Base-by-base conservation (phyloP, 73 alveolate genomes). In the Symbiodinium natans region DNA sequence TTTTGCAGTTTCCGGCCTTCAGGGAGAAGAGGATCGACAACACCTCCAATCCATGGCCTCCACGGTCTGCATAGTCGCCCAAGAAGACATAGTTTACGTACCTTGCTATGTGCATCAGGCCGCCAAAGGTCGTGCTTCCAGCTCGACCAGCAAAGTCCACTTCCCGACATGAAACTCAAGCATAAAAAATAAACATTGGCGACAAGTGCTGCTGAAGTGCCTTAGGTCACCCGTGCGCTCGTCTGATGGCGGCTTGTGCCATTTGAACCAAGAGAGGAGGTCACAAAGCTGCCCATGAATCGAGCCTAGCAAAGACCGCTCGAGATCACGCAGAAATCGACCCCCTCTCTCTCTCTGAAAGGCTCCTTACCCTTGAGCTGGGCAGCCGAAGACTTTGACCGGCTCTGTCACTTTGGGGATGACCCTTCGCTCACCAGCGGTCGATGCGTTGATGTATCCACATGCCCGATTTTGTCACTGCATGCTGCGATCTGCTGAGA, bases 231-330 rank as follows among this genome's bases (percentile, higher is more conserved):
- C 95, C 15, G 19, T 31, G 41, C 41, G 56, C 94, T 31, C 74
- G 3, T 63, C 95, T 36, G 42, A 34, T 8, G 95, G 95, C 11
- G 86, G 95, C 48, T 39, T 39, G 46, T 89, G 95, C 95, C 95
- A 89, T 36, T 89, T 89, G 71, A 89, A 89, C 34, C 75, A 83
- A 11, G 95, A 89, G 73, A 89, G 77, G 43, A 89, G 54, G 39
- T 89, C 95, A 56, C 87, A 63, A n/a, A 89, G 41, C 86, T 89
- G 95, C n/a, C 95, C 95, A 41, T 89, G 95, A n/a, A 89, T 73
- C 4, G 95, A 82, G 27, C 95, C 94, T 87, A 71, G 74, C 21
- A 17, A 36, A 33, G 42, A 63, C 17, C n/a, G n/a, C n/a, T n/a
- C n/a, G n/a, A n/a, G n/a, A n/a, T n/a, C n/a, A n/a, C n/a, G n/a